These are phyloP conservation scores for Licmophora abbreviata DNA, from an alignment of 108 stramenopile species.

Conservation along the genomic window DNA sequence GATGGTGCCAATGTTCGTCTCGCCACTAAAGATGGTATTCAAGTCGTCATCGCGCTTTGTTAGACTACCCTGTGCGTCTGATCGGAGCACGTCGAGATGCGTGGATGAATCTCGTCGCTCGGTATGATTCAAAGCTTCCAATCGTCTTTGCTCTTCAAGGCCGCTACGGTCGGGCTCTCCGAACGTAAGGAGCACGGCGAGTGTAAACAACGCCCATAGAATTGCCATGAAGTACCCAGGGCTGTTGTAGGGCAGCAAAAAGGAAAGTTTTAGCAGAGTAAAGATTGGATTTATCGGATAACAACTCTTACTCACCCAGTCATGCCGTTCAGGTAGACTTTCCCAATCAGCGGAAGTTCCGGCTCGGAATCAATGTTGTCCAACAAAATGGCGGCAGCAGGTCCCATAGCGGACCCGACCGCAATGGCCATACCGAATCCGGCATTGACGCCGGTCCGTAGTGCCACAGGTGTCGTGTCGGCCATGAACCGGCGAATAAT, in stretches of 20 bases:
- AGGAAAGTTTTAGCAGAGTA: not conserved
- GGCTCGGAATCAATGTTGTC: conserved; percentile 32
- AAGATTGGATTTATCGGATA: not conserved
- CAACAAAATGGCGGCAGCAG: conserved; percentile 67
- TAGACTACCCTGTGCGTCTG: conserved; percentile 3
- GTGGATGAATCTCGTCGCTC: not conserved
- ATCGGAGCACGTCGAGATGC: not conserved
- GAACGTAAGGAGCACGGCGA: conserved; percentile 31
- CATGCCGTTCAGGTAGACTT: conserved; percentile 58
- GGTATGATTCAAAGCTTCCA: conserved; percentile 24
- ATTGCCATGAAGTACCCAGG: conserved; percentile 77
- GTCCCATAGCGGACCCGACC: conserved; percentile 76
- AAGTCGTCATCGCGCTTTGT: conserved; percentile 21
- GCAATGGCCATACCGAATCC: conserved; percentile 75
- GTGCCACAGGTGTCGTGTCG: conserved; percentile 56
- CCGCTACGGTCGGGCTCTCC: conserved; percentile 54
- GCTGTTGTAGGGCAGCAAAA: not conserved
- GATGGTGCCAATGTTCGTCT: conserved; percentile 3
- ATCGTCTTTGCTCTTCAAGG: conserved; percentile 37
- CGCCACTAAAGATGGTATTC: conserved; percentile 17
- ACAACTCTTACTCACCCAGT: conserved; percentile 22
- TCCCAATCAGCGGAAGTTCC: conserved; percentile 27
- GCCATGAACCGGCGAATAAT: conserved; percentile 86
- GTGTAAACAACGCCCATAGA: conserved; percentile 53
- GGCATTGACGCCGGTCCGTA: conserved; percentile 76